Percentiles rank a stretch among this genome's conserved stretches.
These are phyloP conservation scores for Phaffia tasmanica DNA, from an alignment of 768 basidiomycete genomes.

Conservation along the genomic window DNA sequence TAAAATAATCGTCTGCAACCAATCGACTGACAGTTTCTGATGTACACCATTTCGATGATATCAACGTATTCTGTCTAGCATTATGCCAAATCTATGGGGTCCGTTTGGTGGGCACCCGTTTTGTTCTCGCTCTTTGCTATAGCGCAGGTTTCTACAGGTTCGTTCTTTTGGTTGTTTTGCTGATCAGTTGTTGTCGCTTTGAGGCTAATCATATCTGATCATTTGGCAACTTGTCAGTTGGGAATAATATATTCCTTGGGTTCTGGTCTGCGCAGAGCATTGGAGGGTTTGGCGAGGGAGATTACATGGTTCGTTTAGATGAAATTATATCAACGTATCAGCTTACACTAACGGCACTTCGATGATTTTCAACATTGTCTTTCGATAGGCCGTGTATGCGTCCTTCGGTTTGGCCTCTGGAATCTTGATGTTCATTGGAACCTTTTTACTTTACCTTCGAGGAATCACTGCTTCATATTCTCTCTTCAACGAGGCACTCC, in stretches of 20 bases:
- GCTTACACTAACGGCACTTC: not conserved
- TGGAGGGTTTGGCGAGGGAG: slow-evolving; percentile 47
- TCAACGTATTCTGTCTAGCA: slow-evolving; percentile 20
- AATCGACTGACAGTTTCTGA: not conserved
- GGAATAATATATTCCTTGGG: slow-evolving; percentile 57
- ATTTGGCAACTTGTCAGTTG: slow-evolving; percentile 38
- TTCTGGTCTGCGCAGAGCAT: slow-evolving; percentile 59
- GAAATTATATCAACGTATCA: slow-evolving; percentile 23
- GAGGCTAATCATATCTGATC: not conserved
- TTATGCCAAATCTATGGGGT: slow-evolving; percentile 46
- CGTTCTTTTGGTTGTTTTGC: slow-evolving; percentile 18
- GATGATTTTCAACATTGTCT: not conserved
- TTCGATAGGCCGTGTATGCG: not conserved
- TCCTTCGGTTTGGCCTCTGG: slow-evolving; percentile 45
- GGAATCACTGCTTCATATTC: slow-evolving; percentile 40
- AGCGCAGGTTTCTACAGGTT: slow-evolving; percentile 48
- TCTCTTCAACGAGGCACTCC: slow-evolving; percentile 51
- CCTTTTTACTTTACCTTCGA: slow-evolving; percentile 22
- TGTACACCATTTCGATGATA: not conserved
- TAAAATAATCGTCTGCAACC: not conserved
- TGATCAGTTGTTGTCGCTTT: not conserved
- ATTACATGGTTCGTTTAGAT: slow-evolving; percentile 56
- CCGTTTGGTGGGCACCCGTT: slow-evolving; percentile 43
- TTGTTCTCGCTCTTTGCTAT: slow-evolving; percentile 44
- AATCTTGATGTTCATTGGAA: slow-evolving; percentile 45